These are phyloP conservation scores for Torulaspora franciscae DNA, from an alignment of 805 yeast genomes.

Conservation along the genomic window DNA sequence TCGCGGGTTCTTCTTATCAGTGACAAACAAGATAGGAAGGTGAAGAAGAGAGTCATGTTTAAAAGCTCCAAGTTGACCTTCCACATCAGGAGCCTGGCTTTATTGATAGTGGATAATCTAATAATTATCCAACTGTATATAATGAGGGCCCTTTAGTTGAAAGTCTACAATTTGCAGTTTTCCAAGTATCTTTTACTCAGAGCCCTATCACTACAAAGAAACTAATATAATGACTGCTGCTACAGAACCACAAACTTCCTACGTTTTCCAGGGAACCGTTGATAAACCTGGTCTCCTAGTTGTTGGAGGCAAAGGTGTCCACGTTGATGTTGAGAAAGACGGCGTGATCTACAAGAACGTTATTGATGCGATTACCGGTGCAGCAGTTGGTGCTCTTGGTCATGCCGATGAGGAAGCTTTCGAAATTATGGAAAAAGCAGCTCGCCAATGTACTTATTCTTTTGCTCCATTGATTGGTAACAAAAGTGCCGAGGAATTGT, in stretches of 20 bases:
- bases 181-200: too few relatives aligned
- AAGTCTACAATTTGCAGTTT: too few relatives aligned
- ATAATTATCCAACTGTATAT: too few relatives aligned
- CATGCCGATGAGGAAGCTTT: conserved; percentile 37
- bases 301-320: conserved; percentile 42
- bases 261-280: conserved; percentile 42
- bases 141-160: too few relatives aligned
- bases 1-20: background rate
- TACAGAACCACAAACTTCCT: conserved; percentile 25
- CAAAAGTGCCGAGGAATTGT: conserved; percentile 40
- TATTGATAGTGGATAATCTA: too few relatives aligned
- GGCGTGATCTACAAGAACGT: conserved; percentile 36
- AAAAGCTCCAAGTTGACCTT: background rate
- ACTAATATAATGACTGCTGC: conserved; percentile 1
- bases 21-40: background rate
- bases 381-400: conserved; percentile 50
- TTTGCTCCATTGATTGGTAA: conserved; percentile 35
- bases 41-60: background rate
- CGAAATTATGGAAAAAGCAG: conserved; percentile 39
- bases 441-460: conserved; percentile 37
- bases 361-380: conserved; percentile 47
- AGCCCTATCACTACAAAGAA: background rate
- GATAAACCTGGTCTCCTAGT: conserved; percentile 38
- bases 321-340: conserved; percentile 39
- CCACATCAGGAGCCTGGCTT: background rate